Conservation (phyloP, 192 early-diverging fungal species). For the Backusella parvicylindrica region DNA sequence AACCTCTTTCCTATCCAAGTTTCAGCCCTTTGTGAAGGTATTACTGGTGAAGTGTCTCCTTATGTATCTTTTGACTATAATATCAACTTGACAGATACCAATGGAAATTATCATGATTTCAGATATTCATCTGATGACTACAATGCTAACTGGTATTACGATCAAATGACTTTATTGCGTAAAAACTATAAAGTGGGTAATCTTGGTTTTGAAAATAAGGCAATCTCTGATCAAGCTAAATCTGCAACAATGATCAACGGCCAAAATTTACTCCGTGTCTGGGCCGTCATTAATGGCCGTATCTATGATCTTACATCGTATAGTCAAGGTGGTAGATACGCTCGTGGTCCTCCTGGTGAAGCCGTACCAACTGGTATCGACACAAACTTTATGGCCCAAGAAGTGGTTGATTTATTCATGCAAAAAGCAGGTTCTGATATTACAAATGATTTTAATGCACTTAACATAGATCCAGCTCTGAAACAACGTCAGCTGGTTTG, state of each 20-base stretch:
- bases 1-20: conserved; percentile 58
- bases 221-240: conserved; percentile 51
- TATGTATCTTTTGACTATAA: conserved; percentile 48
- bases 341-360: conserved; percentile 27
- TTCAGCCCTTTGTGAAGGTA: conserved; percentile 55
- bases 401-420: conserved; percentile 39
- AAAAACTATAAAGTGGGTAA: conserved; percentile 55
- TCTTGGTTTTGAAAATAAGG: conserved; percentile 56
- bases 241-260: conserved; percentile 62
- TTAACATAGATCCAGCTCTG: conserved; percentile 6
- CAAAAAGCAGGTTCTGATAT: conserved; percentile 48
- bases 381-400: conserved; percentile 38
- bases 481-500: conserved; percentile 44
- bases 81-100: conserved; percentile 35
- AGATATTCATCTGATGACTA: conserved; percentile 18
- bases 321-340: conserved; percentile 37
- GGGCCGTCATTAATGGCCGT: conserved; percentile 55
- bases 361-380: conserved; percentile 29
- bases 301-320: conserved; percentile 71
- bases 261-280: conserved; percentile 50
- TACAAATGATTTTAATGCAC: conserved; percentile 36
- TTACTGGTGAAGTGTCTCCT: conserved; percentile 33
- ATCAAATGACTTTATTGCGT: conserved; percentile 44
- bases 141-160: conserved; percentile 29
- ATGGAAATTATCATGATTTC: conserved; percentile 20